These are phyloP conservation scores for Pyrus betulifolia DNA, from an alignment of 306 rosid genomes.

Conservation along the genomic window DNA sequence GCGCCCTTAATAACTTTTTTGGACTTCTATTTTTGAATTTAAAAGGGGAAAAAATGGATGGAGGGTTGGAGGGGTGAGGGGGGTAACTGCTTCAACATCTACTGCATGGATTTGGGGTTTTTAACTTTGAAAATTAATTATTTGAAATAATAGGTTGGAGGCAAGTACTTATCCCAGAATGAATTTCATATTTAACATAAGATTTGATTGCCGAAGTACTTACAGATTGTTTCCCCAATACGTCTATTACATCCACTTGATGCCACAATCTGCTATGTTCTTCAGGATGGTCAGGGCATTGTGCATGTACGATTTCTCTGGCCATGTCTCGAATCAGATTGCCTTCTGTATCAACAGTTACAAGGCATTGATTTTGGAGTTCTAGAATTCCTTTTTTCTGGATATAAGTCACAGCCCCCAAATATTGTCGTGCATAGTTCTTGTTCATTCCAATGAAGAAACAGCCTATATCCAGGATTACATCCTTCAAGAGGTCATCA, in stretches of 20 bases:
- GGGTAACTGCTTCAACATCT: too few species aligned
- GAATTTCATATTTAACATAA: too few species aligned
- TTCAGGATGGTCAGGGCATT: background rate
- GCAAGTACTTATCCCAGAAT: too few species aligned
- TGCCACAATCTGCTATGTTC: conserved; percentile 7
- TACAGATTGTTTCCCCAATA: background rate
- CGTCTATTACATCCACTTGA: background rate
- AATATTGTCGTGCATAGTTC: background rate
- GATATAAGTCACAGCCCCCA: conserved; percentile 13
- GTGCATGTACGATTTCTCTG: conserved; percentile 25
- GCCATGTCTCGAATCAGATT: conserved; percentile 31
- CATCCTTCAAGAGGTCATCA: background rate
- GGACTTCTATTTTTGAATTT: too few species aligned
- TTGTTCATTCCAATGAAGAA: conserved; percentile 28
- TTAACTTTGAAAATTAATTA: too few species aligned
- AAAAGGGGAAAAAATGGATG: too few species aligned
- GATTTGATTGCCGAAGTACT: background rate
- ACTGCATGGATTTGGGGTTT: too few species aligned
- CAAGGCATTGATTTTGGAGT: conserved; percentile 21
- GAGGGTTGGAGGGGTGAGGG: too few species aligned
- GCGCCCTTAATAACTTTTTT: too few species aligned
- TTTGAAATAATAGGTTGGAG: too few species aligned
- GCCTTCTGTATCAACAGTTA: background rate
- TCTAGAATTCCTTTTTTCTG: conserved; percentile 22
- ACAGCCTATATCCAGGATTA: conserved; percentile 36